Base-by-base conservation (phyloP, 768 basidiomycete genomes). In the Xanthoconium stramineum region DNA sequence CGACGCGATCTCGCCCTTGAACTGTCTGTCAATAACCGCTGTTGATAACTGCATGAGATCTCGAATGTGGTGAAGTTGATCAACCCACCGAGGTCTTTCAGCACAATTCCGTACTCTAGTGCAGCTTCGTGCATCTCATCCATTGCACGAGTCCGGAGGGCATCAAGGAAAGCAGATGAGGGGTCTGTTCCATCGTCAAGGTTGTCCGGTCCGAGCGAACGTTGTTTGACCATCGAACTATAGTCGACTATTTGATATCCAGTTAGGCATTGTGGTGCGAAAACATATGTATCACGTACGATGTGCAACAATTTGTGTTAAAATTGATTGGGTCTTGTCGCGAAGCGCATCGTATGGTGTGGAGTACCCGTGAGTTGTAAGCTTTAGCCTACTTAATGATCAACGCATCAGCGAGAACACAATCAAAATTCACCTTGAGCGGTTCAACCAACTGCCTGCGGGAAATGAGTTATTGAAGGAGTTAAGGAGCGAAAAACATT, bases 21-120 rank as follows among this genome's bases (percentile, higher is more conserved):
- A 93, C 62, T 91, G 87, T 32, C 91, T 77, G 66, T 92, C 89
- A 55, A 92, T 92, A 52, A 93, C 91, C 52, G 90, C 91, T 85
- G 54, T 53, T 19, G 60, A 61, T 29, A n/a, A 29, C 39, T 32
- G 30, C 1, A 50, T 68, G 30, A 53, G 58, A 30, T 30, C 14
- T 24, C n/a, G 17, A 35, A 33, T 32, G 24, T 11, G 12, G 35
- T n/a, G 12, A 47, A 20, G 33, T 12, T 28, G 36, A 15, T 24
- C 47, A 32, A 65, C 78, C 6, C 61, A 84, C 84, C 86, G 37
- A 92, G 82, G 59, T 93, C 91, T 71, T 90, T 90, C 47, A 93
- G 70, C 36, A 88, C 74, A 48, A 92, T 94, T 8, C 91, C 91
- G 60, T 93, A 93, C 65, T 91, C 90, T 40, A 88, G 70, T 3